Conservation (phyloP, 2,329 filamentous ascomycete species). For the Stemphylium beticola region DNA sequence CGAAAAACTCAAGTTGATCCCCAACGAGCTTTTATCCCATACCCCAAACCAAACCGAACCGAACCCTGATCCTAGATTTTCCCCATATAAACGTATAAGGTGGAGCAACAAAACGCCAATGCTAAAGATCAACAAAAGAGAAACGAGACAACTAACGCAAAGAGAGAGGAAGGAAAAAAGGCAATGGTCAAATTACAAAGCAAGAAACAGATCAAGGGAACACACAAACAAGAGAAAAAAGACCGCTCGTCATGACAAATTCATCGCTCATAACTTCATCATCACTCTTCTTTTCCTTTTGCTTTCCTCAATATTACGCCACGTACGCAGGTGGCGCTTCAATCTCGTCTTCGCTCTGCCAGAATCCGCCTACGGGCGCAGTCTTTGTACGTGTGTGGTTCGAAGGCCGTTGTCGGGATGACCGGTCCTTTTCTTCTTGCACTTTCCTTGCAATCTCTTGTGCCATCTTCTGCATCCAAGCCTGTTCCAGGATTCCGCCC, state of each 20-base stretch:
- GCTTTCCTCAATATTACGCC: constrained; percentile 20
- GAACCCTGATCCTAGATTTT: background rate
- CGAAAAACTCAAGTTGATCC: constrained; percentile 8
- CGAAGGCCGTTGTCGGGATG: constrained; percentile 11
- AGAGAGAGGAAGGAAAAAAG: background rate
- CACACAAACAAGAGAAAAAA: constrained; percentile 1
- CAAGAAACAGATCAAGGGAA: constrained; percentile 6
- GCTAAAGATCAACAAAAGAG: constrained; percentile 2
- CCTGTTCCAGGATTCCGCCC: constrained; percentile 72
- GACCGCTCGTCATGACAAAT: constrained; percentile 9
- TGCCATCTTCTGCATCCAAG: constrained; percentile 92
- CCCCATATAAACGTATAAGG: no score
- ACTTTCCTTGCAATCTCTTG: constrained; percentile 87
- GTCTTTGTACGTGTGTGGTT: constrained; percentile 12
- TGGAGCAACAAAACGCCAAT: constrained; percentile 4
- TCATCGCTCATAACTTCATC: constrained; percentile 20
- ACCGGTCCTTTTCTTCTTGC: constrained; percentile 77
- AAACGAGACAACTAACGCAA: background rate
- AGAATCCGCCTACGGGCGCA: constrained; percentile 24
- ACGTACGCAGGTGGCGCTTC: constrained; percentile 46
- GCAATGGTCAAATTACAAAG: constrained; percentile 1
- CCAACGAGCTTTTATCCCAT: constrained; percentile 9
- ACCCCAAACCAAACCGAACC: background rate
- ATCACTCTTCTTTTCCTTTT: background rate
- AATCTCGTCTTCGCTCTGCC: constrained; percentile 34